Percentiles rank a stretch among this genome's conserved stretches.
Conservation (phyloP, 202 grass and related monocot genomes). For the Zizania palustris region DNA sequence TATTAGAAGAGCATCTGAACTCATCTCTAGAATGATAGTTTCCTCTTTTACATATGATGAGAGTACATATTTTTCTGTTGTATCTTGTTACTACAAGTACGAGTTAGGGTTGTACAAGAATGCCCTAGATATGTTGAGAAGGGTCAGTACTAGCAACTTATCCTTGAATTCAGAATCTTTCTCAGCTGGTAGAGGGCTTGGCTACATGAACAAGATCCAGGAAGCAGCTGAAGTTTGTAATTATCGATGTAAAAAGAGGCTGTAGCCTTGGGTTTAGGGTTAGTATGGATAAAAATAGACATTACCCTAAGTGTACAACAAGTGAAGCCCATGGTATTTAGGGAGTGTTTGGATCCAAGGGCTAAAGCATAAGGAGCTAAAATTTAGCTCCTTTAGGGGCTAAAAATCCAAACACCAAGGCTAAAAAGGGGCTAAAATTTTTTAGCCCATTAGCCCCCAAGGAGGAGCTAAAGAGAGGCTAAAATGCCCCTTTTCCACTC, state of each 20-base stretch:
- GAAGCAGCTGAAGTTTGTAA: conserved; percentile 57
- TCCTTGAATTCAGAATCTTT: conserved; percentile 56
- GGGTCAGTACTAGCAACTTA: conserved; percentile 41
- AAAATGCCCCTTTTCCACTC: no score
- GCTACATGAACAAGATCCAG: conserved; percentile 39
- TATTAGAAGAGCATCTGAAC: conserved; percentile 53
- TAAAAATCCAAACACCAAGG: no score
- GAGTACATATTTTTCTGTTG: conserved; percentile 52
- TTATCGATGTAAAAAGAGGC: conserved; percentile 50
- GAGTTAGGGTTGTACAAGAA: conserved; percentile 38
- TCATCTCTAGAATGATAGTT: conserved; percentile 63
- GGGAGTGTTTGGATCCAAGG: no score
- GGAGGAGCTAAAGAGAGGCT: no score
- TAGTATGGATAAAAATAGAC: background rate
- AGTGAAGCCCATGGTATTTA: background rate
- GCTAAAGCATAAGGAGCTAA: no score
- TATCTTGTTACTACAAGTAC: conserved; percentile 64
- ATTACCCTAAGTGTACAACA: background rate
- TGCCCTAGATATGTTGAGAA: conserved; percentile 54
- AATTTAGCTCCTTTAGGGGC: no score
- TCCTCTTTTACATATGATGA: conserved; percentile 53
- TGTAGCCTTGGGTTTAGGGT: conserved; percentile 20
- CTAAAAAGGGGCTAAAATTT: no score
- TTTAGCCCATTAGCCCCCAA: no score
- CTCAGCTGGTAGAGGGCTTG: conserved; percentile 58